These are phyloP conservation scores for Suillus alpinus DNA, from an alignment of 768 basidiomycete species.

Conservation along the genomic window DNA sequence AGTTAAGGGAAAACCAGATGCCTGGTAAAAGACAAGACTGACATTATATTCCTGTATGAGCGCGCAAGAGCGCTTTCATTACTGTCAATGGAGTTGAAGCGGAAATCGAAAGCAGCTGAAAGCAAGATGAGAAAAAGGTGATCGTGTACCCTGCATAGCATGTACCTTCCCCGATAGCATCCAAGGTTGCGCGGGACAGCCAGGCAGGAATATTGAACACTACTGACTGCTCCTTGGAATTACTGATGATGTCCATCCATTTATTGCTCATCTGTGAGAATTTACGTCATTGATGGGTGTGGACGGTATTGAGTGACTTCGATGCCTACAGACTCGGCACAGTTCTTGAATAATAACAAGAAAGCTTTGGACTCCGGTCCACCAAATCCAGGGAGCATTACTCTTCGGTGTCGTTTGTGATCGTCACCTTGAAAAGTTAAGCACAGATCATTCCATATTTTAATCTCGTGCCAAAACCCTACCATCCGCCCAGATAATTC, in stretches of 20 bases:
- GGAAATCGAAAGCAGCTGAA: slow-evolving; percentile 48
- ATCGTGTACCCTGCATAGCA: not conserved
- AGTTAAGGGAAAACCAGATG: not conserved
- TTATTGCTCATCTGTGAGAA: slow-evolving; percentile 19
- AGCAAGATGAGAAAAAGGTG: not conserved
- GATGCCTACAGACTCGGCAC: slow-evolving; percentile 22
- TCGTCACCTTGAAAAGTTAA: slow-evolving; percentile 28
- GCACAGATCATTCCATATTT: not conserved
- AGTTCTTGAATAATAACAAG: slow-evolving; percentile 45
- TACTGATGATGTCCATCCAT: slow-evolving; percentile 21
- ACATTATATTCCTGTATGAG: slow-evolving; percentile 7
- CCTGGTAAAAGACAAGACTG: not conserved
- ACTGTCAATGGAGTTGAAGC: slow-evolving; percentile 38
- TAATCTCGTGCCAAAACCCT: slow-evolving; percentile 14
- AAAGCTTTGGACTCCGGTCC: slow-evolving; percentile 49
- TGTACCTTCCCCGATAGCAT: slow-evolving; percentile 49
- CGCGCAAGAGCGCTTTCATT: slow-evolving; percentile 6
- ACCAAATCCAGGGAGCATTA: slow-evolving; percentile 57
- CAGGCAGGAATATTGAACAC: slow-evolving; percentile 24
- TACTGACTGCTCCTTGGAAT: slow-evolving; percentile 7
- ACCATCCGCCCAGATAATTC: slow-evolving; percentile 43
- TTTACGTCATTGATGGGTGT: not conserved
- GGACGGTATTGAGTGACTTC: not conserved
- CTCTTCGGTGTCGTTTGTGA: slow-evolving; percentile 52
- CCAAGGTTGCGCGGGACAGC: slow-evolving; percentile 45